Evolutionary conservation across 257 asterid species (phyloP), one percentile per base, ranked within the genome.

Genomic region (Jacaranda copaia): DNA sequence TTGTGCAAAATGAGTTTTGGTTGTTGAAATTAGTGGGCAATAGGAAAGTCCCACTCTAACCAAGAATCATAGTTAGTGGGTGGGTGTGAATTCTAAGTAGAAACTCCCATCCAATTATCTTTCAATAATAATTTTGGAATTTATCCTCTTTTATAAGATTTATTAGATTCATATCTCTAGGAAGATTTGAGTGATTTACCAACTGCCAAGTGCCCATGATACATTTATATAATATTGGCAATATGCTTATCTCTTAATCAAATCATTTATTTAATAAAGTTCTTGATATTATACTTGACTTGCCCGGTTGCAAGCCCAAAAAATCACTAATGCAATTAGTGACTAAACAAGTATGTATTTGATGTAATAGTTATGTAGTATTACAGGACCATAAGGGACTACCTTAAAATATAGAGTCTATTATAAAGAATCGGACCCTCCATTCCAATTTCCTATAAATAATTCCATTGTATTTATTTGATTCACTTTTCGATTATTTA

Each of bases 11-110:
- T 72, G 69, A 43, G 48, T 69, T 77, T 73, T 82, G 83, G 86
- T 82, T 64, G 86, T 64, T 78, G 79, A 57, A 53, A 71, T 15
- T 39, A 49, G 79, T 79, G 81, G 86, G 81, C 70, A 79, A 49
- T 71, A 65, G 77, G 73, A 42, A 14, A 59, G 77, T 79, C 79
- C n/a, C 79, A 65, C 45, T 75, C 69, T 32, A 20, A 46, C 8
- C 62, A 64, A 32, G 76, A 56, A 56, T 10, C 16, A 12, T 69
- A 2, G 43, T 20, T 49, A 56, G 78, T 77, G 85, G 79, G 79
- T 81, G 72, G 80, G 70, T 73, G 13, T 8, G 19, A 19, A 59
- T 46, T 19, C 36, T 20, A 64, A 46, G 12, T 15, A 15, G 25
- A 79, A 65, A 65, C 32, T 25, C 8, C 58, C 38, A 62, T 53